Percentiles rank a stretch among this genome's conserved stretches.
Conservation (phyloP, 73 alveolate genomes). For the Paramecium caudatum region DNA sequence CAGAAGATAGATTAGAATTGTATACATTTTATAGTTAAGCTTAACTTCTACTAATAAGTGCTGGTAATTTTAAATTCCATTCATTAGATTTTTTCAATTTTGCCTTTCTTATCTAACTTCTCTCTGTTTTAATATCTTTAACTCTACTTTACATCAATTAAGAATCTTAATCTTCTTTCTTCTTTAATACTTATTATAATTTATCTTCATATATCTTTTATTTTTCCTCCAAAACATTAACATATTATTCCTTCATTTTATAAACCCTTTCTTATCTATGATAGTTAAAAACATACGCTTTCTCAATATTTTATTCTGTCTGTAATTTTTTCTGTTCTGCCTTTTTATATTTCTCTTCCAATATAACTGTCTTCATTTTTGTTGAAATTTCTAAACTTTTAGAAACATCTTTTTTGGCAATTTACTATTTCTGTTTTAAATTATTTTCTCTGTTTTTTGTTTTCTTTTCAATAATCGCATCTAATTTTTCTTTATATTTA, state of each 20-base stretch:
- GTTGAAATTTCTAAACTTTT: background rate
- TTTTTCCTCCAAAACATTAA: slow-evolving; percentile 9
- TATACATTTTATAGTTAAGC: slow-evolving; percentile 14
- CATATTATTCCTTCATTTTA: background rate
- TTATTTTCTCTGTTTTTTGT: slow-evolving; percentile 15
- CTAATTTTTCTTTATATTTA: background rate
- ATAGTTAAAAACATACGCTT: background rate
- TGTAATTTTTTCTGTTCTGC: background rate
- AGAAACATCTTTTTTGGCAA: background rate
- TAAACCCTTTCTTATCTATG: slow-evolving; percentile 11
- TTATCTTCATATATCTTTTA: slow-evolving; percentile 56
- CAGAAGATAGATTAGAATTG: slow-evolving; percentile 15
- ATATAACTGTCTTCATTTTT: slow-evolving; percentile 16
- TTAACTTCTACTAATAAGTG: slow-evolving; percentile 11
- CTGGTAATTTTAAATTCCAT: slow-evolving; percentile 10
- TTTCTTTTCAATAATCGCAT: background rate
- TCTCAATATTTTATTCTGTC: slow-evolving; percentile 9
- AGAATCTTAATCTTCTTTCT: background rate
- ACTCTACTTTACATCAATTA: background rate
- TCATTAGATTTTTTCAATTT: background rate
- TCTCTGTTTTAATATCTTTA: slow-evolving; percentile 10
- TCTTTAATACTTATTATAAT: background rate
- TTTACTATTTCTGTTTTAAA: background rate
- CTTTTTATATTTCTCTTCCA: background rate
- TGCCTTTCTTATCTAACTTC: background rate